Base-by-base conservation (phyloP, 2,329 filamentous ascomycete species). In the Cytospora chrysosperma region DNA sequence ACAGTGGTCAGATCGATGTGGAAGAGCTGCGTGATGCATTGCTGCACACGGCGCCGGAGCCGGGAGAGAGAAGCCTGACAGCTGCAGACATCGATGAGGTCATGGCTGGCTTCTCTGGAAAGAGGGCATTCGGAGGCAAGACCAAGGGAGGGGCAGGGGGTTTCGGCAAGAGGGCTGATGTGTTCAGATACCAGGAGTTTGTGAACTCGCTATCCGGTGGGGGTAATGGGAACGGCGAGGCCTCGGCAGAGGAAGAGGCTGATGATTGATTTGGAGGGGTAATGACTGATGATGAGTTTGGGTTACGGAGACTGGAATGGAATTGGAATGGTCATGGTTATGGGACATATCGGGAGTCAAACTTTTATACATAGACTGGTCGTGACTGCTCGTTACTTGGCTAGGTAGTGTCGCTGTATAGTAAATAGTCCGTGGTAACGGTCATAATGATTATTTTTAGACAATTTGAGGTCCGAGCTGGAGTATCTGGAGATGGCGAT, bases 131-230 rank as follows among this genome's bases (percentile, higher is more conserved):
- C 75, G 90, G 87, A 54, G 90, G 87, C 56, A 91, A 89, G 69
- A 80, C 76, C 70, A 80, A 79, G 74, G 73, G 80, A 67, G 76
- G 85, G 65, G 75, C 77, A 70, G 74, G 80, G 67, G 76, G 85
- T 66, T 67, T 88, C 72, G 76, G 82, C 63, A 89, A 88, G 72
- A 84, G 90, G 66, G 92, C 91, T 0, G 94, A 98, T 65, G 93
- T 98, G 0, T 98, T 99, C 76, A 86, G 88, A 71, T 99, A 98
- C 74, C 87, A 92, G 67, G 95, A 99, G 64, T 98, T 98, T 77
- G 92, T 98, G 67, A 85, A 82, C 67, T 88, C 85, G 28, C 79
- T 91, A 56, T 81, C 85, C 69, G 59, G 63, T 24, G 87, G 88
- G 2, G 81, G 83, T 12, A 83, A 73, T 59, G 76, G 74, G 30